Conservation (phyloP, 2,329 filamentous ascomycete species). For the Trichoderma afroharzianum region DNA sequence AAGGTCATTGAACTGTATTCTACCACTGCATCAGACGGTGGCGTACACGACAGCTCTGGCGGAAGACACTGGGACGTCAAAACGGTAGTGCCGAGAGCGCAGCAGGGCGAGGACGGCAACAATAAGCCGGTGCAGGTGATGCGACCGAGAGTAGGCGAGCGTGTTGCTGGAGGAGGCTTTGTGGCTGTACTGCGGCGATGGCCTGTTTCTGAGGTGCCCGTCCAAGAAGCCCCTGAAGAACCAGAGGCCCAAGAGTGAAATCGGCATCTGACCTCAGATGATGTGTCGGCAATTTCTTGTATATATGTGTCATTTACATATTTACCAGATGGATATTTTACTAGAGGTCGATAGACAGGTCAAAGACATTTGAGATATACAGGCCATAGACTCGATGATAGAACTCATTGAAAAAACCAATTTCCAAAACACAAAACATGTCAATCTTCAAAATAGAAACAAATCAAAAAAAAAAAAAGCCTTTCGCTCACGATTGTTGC, state of each 20-base stretch:
- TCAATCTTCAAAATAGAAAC: not conserved
- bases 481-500: not conserved
- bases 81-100: conserved; percentile 35
- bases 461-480: not conserved
- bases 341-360: not conserved
- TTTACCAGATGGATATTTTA: not conserved
- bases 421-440: not conserved
- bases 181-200: conserved; percentile 37
- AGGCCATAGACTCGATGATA: not conserved
- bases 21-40: conserved; percentile 37
- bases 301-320: not conserved
- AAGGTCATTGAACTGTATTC: conserved; percentile 56
- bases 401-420: no score
- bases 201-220: conserved; percentile 21
- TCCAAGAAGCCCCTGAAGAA: not conserved
- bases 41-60: conserved; percentile 44
- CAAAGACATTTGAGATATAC: not conserved
- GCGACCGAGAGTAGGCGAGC: conserved; percentile 40
- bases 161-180: conserved; percentile 40
- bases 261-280: not conserved
- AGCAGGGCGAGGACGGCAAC: conserved; percentile 20
- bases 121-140: conserved; percentile 36
- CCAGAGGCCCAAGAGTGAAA: conserved; percentile 5
- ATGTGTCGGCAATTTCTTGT: not conserved
- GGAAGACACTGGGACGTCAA: conserved; percentile 64